These are phyloP conservation scores for Odonthalia washingtoniensis DNA, from an alignment of 31 red algal genomes.

Conservation along the genomic window DNA sequence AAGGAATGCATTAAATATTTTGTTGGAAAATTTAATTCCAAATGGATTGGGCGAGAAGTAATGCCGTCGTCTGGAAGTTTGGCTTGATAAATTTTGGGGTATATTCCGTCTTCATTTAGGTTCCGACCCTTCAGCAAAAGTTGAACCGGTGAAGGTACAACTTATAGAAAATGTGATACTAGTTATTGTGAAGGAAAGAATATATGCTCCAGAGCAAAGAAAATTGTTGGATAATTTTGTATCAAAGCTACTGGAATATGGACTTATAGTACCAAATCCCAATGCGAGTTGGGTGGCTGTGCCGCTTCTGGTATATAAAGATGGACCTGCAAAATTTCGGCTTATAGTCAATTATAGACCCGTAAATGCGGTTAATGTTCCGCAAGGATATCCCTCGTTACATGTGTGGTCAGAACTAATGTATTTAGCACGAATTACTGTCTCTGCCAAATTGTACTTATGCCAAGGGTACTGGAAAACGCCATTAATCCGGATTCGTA, in stretches of 20 bases:
- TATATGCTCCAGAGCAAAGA: conserved; percentile 36
- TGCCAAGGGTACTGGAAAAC: conserved; percentile 40
- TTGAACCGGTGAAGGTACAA: conserved; percentile 43
- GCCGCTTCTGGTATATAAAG: conserved; percentile 54
- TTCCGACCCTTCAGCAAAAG: conserved; percentile 6
- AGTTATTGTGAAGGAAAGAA: conserved; percentile 18
- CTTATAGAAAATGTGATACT: not conserved
- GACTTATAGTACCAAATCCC: not conserved
- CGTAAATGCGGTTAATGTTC: conserved; percentile 40
- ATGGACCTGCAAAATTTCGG: conserved; percentile 16
- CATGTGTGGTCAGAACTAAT: conserved; percentile 7
- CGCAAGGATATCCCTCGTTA: conserved; percentile 34
- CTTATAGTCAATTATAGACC: conserved; percentile 39
- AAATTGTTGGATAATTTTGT: conserved; percentile 44
- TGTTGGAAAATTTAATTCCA: too few relatives aligned
- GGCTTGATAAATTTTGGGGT: too few relatives aligned
- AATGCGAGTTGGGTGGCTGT: conserved; percentile 31
- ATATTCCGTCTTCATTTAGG: conserved; percentile 39
- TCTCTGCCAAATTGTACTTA: conserved; percentile 37
- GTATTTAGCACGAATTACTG: conserved; percentile 10
- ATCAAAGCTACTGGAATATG: conserved; percentile 15
- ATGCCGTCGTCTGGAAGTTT: too few relatives aligned
- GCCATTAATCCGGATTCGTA: conserved; percentile 35
- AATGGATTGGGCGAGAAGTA: too few relatives aligned
- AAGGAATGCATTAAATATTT: too few relatives aligned